A percentile compares a stretch with the other conserved stretches of the same genome.
Evolutionary conservation across 345 rosid species (phyloP).

Genomic region (Psidium guajava): DNA sequence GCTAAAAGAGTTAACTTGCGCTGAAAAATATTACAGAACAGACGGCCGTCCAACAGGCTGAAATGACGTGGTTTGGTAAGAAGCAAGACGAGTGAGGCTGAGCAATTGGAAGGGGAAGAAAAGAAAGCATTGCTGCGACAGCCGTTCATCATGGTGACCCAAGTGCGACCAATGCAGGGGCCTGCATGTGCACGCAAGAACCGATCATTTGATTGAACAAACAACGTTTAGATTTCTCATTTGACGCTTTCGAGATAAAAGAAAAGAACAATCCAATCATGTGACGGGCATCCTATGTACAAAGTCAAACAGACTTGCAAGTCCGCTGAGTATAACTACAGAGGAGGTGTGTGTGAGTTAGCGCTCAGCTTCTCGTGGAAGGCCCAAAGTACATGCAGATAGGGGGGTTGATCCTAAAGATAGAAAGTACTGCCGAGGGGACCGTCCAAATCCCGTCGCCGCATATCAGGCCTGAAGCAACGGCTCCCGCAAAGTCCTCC

Average conservation of each 20-base stretch:
- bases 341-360: not conserved
- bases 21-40: not conserved
- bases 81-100: not conserved
- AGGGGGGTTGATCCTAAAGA: slow-evolving; percentile 79
- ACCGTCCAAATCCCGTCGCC: slow-evolving; percentile 94
- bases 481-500: slow-evolving; percentile 69
- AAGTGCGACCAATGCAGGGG: not conserved
- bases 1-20: not conserved
- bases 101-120: not conserved
- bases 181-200: not conserved
- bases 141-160: not conserved
- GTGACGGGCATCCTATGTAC: slow-evolving; percentile 1
- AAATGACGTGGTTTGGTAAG: not conserved
- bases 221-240: not conserved
- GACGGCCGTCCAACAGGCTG: not conserved
- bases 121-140: not conserved
- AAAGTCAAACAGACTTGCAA: not conserved
- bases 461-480: slow-evolving; percentile 85
- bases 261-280: not conserved
- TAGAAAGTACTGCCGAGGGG: slow-evolving; percentile 81
- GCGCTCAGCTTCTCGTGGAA: slow-evolving; percentile 23
- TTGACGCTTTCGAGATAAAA: not conserved
- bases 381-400: slow-evolving; percentile 94
- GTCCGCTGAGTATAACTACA: slow-evolving; percentile 1
- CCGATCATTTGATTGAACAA: not conserved